A percentile compares a stretch with the other conserved stretches of the same genome.
Conservation (phyloP, 2,329 filamentous ascomycete genomes). For the Pseudogymnoascus sp. region DNA sequence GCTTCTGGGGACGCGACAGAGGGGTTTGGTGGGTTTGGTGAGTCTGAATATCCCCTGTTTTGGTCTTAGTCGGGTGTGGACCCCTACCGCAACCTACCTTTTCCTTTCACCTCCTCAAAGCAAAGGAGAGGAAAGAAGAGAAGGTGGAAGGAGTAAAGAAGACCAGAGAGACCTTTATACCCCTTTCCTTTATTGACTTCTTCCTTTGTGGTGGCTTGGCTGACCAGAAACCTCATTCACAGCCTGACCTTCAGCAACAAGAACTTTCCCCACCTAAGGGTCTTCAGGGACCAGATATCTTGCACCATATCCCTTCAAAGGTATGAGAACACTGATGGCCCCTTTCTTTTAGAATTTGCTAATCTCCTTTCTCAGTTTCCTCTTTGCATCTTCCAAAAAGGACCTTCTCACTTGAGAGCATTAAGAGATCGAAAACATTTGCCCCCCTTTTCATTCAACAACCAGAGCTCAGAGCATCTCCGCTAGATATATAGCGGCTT, state of each 20-base stretch:
- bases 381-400: not conserved
- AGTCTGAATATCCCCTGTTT: not conserved
- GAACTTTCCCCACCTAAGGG: not conserved
- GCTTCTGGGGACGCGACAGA: not conserved
- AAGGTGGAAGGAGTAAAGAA: not conserved
- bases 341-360: not conserved
- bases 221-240: not conserved
- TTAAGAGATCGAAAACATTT: not conserved
- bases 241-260: not conserved
- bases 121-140: not conserved
- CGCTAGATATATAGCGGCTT: not conserved
- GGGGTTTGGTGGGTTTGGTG: not conserved
- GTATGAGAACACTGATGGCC: not conserved
- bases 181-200: not conserved
- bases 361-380: not conserved
- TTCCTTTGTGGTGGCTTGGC: not conserved
- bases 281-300: not conserved
- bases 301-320: not conserved
- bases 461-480: not conserved
- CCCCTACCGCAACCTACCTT: not conserved
- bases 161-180: not conserved
- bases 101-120: not conserved
- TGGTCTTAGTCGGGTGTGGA: not conserved
- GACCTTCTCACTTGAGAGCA: not conserved
- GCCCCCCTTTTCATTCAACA: not conserved